Percentiles rank a stretch among this genome's conserved stretches.
Conservation (phyloP, 2,329 filamentous ascomycete genomes). For the Colletotrichum sublineola region DNA sequence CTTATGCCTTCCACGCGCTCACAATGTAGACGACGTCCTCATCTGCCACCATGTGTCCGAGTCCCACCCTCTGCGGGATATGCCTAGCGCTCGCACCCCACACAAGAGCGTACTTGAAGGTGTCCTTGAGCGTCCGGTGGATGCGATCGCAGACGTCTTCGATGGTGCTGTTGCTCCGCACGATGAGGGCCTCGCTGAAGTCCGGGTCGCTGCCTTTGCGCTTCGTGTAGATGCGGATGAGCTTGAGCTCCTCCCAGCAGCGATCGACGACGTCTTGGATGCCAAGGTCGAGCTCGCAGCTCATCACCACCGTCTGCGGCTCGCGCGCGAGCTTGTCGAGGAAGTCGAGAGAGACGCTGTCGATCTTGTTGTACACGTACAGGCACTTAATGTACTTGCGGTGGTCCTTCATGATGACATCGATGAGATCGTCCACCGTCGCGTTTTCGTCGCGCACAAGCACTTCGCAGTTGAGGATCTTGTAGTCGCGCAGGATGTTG, state of each 20-base stretch:
- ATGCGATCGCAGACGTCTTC: slow-evolving; percentile 98
- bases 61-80: slow-evolving; percentile 90
- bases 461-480: slow-evolving; percentile 97
- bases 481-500: slow-evolving; percentile 98
- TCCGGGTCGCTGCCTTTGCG: slow-evolving; percentile 91
- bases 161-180: slow-evolving; percentile 87
- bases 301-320: slow-evolving; percentile 96
- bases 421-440: slow-evolving; percentile 98
- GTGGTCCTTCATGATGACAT: slow-evolving; percentile 99
- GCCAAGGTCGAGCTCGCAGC: slow-evolving; percentile 93
- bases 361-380: slow-evolving; percentile 99
- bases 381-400: slow-evolving; percentile 95
- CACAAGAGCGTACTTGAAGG: slow-evolving; percentile 97
- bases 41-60: slow-evolving; percentile 82
- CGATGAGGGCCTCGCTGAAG: slow-evolving; percentile 93
- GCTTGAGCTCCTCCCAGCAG: slow-evolving; percentile 91
- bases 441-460: slow-evolving; percentile 94
- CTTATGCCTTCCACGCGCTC: slow-evolving; percentile 72
- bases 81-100: slow-evolving; percentile 98
- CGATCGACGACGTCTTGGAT: slow-evolving; percentile 93
- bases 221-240: slow-evolving; percentile 97
- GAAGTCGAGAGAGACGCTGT: slow-evolving; percentile 92
- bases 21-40: slow-evolving; percentile 79
- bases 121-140: slow-evolving; percentile 94
- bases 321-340: slow-evolving; percentile 93